Conservation (phyloP, 305 asterid species). For the Fraxinus latifolia region DNA sequence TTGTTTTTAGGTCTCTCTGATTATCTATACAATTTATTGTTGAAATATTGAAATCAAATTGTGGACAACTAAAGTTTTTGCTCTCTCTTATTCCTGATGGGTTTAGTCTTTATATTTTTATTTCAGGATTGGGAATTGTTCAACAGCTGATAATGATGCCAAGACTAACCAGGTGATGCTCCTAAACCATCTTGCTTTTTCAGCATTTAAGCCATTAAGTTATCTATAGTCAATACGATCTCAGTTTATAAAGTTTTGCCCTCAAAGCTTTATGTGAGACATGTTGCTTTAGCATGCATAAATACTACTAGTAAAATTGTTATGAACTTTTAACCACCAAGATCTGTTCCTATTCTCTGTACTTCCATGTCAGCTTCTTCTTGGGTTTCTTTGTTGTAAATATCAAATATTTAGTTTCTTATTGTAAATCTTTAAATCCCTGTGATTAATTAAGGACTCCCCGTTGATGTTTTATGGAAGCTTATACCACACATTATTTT, state of each 20-base stretch:
- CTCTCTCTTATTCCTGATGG: conserved; percentile 12
- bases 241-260: background rate
- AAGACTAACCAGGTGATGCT: conserved; percentile 65
- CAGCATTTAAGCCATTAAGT: background rate
- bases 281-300: background rate
- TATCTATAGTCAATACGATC: background rate
- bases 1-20: background rate
- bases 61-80: background rate
- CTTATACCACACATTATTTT: background rate
- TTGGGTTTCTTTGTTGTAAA: background rate
- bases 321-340: background rate
- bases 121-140: conserved; percentile 47
- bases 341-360: background rate
- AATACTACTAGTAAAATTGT: background rate
- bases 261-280: background rate
- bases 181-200: conserved; percentile 5
- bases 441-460: background rate
- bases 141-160: conserved; percentile 42
- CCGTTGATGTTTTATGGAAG: background rate
- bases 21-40: background rate
- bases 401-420: background rate
- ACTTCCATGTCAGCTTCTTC: background rate
- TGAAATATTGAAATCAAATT: background rate
- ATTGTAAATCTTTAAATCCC: background rate
- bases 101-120: conserved; percentile 20